Evolutionary conservation across 2,329 filamentous ascomycete species (phyloP).

Genomic region (Trichoderma cornu-damae): DNA sequence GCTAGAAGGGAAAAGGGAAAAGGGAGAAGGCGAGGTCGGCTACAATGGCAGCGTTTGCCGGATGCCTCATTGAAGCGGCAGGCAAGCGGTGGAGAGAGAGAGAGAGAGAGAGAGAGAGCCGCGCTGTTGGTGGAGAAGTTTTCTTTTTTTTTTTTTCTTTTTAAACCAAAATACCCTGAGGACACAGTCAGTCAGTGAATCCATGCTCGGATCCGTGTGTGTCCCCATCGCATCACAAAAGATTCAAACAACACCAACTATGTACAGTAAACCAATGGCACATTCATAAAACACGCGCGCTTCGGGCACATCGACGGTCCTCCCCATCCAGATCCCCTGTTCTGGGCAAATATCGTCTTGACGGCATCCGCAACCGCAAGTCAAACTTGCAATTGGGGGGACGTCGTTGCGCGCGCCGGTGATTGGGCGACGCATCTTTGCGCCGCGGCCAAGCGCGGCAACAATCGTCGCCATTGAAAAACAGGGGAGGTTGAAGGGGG

Average conservation of each 20-base stretch:
- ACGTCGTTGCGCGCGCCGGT: slow-evolving; percentile 12
- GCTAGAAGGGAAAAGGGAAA: slow-evolving; percentile 4
- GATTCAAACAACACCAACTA: too few relatives aligned
- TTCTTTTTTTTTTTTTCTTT: background rate
- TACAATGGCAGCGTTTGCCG: background rate
- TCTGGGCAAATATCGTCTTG: background rate
- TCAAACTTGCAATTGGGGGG: background rate
- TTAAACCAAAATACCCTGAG: too few relatives aligned
- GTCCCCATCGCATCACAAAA: too few relatives aligned
- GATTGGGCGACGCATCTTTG: slow-evolving; percentile 9
- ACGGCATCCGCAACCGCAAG: too few relatives aligned
- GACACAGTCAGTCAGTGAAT: background rate
- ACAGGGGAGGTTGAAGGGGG: too few relatives aligned
- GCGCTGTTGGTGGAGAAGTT: slow-evolving; percentile 10
- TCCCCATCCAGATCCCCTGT: too few relatives aligned
- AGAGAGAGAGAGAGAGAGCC: slow-evolving; percentile 1
- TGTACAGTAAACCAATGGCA: too few relatives aligned
- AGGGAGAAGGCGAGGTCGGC: slow-evolving; percentile 9
- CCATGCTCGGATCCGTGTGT: too few relatives aligned
- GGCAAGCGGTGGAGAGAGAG: slow-evolving; percentile 2
- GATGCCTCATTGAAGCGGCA: slow-evolving; percentile 2
- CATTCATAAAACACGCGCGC: too few relatives aligned
- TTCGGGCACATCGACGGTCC: too few relatives aligned
- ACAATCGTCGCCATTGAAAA: background rate
- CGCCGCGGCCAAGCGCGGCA: slow-evolving; percentile 4